Conservation (phyloP, 208 protist genomes). For the Acanthamoeba royreba region DNA sequence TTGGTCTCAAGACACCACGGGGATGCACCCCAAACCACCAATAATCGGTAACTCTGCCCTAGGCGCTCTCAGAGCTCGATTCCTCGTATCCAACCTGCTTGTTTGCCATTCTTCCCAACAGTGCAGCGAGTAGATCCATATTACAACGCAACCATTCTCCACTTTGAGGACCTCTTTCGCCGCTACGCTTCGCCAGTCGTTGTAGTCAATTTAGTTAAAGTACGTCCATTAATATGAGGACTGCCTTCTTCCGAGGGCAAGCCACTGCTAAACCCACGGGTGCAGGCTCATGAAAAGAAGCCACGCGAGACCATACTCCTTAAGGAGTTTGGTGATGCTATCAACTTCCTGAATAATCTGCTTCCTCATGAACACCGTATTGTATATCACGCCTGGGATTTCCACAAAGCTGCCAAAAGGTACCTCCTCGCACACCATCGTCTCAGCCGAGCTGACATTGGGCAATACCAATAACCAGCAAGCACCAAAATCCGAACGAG, state of each 20-base stretch:
- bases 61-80: too few species aligned
- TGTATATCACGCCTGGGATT: slow-evolving; percentile 85
- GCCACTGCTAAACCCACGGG: too few species aligned
- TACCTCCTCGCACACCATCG: too few species aligned
- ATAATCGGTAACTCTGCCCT: slow-evolving; percentile 79
- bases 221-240: too few species aligned
- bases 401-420: slow-evolving; percentile 69
- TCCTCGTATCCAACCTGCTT: too few species aligned
- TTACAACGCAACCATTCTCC: slow-evolving; percentile 77
- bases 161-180: slow-evolving; percentile 89
- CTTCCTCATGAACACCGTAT: slow-evolving; percentile 74
- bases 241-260: too few species aligned
- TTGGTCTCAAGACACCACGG: slow-evolving; percentile 80
- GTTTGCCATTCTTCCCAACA: neutral
- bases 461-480: too few species aligned
- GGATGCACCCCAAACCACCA: slow-evolving; percentile 83
- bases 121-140: slow-evolving; percentile 77
- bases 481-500: neutral
- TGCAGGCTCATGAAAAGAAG: slow-evolving; percentile 85
- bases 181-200: slow-evolving; percentile 89
- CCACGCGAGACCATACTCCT: slow-evolving; percentile 84
- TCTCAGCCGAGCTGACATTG: too few species aligned
- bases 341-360: slow-evolving; percentile 79
- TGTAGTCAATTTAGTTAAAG: slow-evolving; percentile 90
- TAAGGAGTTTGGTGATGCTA: slow-evolving; percentile 77